Base-by-base conservation (phyloP, 2,329 filamentous ascomycete species). In the Dothidotthia symphoricarpi region DNA sequence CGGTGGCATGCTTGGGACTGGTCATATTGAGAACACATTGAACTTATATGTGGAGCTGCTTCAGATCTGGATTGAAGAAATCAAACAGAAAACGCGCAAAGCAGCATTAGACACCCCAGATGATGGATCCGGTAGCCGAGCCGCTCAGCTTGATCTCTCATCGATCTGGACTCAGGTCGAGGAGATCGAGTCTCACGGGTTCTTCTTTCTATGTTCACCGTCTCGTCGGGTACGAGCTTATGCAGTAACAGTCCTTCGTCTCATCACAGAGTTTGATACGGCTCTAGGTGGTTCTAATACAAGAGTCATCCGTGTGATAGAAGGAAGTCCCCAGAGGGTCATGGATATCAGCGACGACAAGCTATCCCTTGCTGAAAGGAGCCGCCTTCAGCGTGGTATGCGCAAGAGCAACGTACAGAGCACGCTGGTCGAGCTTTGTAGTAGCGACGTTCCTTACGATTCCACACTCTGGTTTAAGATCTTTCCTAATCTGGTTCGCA, bases 191-290 rank as follows among this genome's bases (percentile, higher is more conserved):
- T 94, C 91, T 0, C 93, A 97, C 61, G 94, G 93, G 0, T 70
- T 98, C 3, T 98, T 98, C 73, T 98, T 98, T 63, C 73, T 98
- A 6, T 98, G 93, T 65, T 98, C 93, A 0, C 93, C 97, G 54
- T 96, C 93, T 5, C 80, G 88, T 36, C 81, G 87, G 36, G 93
- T 98, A 16, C 82, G 93, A 34, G 78, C 87, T 41, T 95, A 93
- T 64, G 90, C 93, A 2, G 88, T 98, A 35, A 95, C 87, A 1
- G 91, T 98, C 2, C 74, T 98, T 16, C 85, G 88, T 4, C 78
- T 97, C 16, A 91, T 97, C 47, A 90, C 85, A 2, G 91, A 98
- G 53, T 97, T 98, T 51, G 93, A 98, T 58, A 83, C 78, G 11
- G 91, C 88, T 2, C 77, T 98, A 3, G 86, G 87, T 10, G 90